These are phyloP conservation scores for Penicillium sp. DNA, from an alignment of 2,329 filamentous ascomycete genomes.

Conservation along the genomic window DNA sequence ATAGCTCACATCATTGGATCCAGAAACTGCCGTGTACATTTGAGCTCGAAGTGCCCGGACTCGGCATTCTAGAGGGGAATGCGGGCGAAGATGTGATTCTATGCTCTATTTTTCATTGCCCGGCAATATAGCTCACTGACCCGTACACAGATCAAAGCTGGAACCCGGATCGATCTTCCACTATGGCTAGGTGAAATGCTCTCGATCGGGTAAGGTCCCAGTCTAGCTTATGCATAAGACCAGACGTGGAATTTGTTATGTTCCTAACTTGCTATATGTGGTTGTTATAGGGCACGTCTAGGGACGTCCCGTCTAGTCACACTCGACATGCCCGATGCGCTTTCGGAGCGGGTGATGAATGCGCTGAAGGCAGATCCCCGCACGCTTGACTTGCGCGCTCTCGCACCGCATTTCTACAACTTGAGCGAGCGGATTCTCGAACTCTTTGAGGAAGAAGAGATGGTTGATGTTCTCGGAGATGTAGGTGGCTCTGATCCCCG, in stretches of 20 bases:
- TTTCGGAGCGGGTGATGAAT: conserved; percentile 77
- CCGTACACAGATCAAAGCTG: conserved; percentile 64
- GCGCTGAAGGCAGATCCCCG: conserved; percentile 88
- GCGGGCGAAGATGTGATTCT: conserved; percentile 55
- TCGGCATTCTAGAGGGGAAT: conserved; percentile 88
- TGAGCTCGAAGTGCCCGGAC: conserved; percentile 79
- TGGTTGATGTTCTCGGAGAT: conserved; percentile 65
- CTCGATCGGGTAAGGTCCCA: conserved; percentile 44
- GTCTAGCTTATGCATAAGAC: not conserved
- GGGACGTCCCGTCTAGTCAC: conserved; percentile 63
- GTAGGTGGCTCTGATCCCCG: conserved; percentile 25
- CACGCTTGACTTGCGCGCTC: conserved; percentile 76
- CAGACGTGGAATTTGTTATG: not conserved
- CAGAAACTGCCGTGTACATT: conserved; percentile 96
- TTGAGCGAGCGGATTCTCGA: conserved; percentile 83
- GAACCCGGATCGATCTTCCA: conserved; percentile 77
- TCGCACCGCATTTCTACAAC: conserved; percentile 84
- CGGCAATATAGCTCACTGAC: not conserved
- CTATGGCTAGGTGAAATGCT: conserved; percentile 96
- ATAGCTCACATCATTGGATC: conserved; percentile 14
- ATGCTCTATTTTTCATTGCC: conserved; percentile 7
- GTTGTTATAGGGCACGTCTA: conserved; percentile 37
- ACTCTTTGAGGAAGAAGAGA: conserved; percentile 84
- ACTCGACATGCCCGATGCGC: conserved; percentile 74
- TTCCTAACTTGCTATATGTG: not conserved